These are phyloP conservation scores for Luffa acutangula DNA, from an alignment of 306 rosid genomes.

Conservation along the genomic window DNA sequence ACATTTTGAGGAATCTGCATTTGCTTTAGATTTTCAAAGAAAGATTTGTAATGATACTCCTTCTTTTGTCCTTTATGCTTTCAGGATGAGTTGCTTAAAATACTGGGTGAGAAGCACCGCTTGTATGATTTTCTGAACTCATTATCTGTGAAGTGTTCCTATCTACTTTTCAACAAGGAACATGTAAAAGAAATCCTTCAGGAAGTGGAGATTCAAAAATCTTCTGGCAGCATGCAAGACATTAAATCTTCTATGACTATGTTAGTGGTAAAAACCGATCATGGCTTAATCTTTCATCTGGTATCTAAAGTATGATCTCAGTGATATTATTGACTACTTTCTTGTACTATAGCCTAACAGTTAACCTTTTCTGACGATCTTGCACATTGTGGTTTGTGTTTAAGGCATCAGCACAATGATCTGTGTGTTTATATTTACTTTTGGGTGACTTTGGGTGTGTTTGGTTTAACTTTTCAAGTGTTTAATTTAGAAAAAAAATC, in stretches of 20 bases:
- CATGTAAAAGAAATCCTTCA: constrained; percentile 68
- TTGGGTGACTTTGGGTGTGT: background rate
- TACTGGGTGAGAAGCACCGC: constrained; percentile 84
- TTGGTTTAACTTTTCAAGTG: too few species aligned
- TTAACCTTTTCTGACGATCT: background rate
- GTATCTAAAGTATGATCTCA: background rate
- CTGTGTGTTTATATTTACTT: background rate
- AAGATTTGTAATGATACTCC: constrained; percentile 12
- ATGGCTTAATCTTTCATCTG: constrained; percentile 14
- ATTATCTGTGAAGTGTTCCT: constrained; percentile 76
- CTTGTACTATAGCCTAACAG: background rate
- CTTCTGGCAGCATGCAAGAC: constrained; percentile 37
- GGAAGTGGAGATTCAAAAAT: constrained; percentile 45
- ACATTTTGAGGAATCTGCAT: background rate
- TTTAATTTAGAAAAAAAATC: too few species aligned
- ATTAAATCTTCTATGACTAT: constrained; percentile 57
- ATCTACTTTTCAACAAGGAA: constrained; percentile 86
- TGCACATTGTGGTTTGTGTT: background rate
- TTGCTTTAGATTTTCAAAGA: background rate
- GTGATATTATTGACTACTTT: background rate
- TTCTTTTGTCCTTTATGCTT: constrained; percentile 8
- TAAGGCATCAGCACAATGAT: background rate
- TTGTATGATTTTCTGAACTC: constrained; percentile 63
- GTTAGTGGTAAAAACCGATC: constrained; percentile 61
- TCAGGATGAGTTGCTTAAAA: constrained; percentile 82